These are phyloP conservation scores for Auricularia heimuer DNA, from an alignment of 768 basidiomycete species.

Conservation along the genomic window DNA sequence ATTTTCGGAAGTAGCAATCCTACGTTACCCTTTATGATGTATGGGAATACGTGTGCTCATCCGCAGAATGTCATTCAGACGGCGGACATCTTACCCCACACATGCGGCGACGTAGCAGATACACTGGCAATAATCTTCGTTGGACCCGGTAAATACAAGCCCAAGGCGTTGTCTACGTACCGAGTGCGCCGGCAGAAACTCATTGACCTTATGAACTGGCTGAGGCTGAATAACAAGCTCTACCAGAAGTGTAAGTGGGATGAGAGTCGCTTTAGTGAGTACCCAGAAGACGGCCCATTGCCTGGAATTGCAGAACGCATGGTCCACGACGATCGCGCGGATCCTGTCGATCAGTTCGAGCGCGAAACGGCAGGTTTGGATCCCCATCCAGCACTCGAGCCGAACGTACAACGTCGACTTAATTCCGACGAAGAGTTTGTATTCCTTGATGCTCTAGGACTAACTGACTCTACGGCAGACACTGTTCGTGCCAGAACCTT, in stretches of 20 bases:
- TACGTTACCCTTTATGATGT: slow-evolving; percentile 16
- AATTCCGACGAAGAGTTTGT: background rate
- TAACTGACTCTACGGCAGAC: slow-evolving; percentile 21
- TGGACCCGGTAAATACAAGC: slow-evolving; percentile 15
- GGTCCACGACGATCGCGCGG: slow-evolving; percentile 11
- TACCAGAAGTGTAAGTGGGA: slow-evolving; percentile 15
- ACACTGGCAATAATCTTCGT: slow-evolving; percentile 22
- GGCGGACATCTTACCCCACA: slow-evolving; percentile 17
- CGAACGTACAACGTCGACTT: background rate
- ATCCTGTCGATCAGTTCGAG: slow-evolving; percentile 12
- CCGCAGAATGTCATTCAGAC: slow-evolving; percentile 24
- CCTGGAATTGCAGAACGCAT: slow-evolving; percentile 4
- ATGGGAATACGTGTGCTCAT: slow-evolving; percentile 28
- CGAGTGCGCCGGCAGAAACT: slow-evolving; percentile 13
- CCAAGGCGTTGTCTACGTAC: slow-evolving; percentile 14
- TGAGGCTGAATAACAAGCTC: slow-evolving; percentile 26
- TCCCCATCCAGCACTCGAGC: slow-evolving; percentile 16
- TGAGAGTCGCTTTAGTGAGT: background rate
- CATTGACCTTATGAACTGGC: slow-evolving; percentile 23
- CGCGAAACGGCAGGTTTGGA: slow-evolving; percentile 21
- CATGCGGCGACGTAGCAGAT: slow-evolving; percentile 18
- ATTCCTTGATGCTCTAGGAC: slow-evolving; percentile 23
- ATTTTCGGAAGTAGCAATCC: slow-evolving; percentile 19
- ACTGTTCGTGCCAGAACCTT: slow-evolving; percentile 16
- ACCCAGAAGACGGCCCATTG: background rate